Evolutionary conservation across 202 grass and related monocot species (phyloP).

Genomic region (Digitaria exilis): DNA sequence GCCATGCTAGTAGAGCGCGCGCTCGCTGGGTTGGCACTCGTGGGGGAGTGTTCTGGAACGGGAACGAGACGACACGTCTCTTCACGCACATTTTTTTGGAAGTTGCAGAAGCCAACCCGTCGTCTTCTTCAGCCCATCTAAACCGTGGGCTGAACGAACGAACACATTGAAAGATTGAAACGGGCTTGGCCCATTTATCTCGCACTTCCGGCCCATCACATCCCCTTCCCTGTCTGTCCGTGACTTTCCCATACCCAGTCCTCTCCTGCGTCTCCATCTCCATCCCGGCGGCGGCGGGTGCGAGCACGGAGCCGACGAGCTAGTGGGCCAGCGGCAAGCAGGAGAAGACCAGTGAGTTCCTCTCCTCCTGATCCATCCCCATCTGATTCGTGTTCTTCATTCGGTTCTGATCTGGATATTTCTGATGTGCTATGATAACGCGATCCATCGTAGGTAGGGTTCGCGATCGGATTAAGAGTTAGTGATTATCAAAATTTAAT

Average conservation of each 20-base stretch:
- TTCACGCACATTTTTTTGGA: not conserved
- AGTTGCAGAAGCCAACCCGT: not conserved
- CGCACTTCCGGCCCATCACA: not conserved
- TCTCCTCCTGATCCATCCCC: not conserved
- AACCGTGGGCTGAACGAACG: not conserved
- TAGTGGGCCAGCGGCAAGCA: conserved; percentile 53
- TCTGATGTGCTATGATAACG: not conserved
- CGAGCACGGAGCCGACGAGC: conserved; percentile 29
- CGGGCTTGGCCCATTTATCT: not conserved
- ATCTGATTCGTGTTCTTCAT: too few relatives aligned
- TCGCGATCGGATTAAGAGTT: not conserved
- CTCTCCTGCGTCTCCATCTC: not conserved
- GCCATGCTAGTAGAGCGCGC: conserved; percentile 2
- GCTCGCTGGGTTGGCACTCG: not conserved
- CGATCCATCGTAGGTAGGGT: not conserved
- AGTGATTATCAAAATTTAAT: not conserved
- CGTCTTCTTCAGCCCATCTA: too few relatives aligned
- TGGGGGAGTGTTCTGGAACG: conserved; percentile 18
- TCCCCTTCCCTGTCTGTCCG: not conserved
- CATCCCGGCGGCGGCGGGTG: conserved; percentile 4
- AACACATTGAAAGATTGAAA: too few relatives aligned
- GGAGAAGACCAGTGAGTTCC: conserved; percentile 57
- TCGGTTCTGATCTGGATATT: not conserved
- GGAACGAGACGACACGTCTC: not conserved
- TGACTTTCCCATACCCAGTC: not conserved